These are phyloP conservation scores for Kwoniella sp. DNA, from an alignment of 768 basidiomycete species.

Conservation along the genomic window DNA sequence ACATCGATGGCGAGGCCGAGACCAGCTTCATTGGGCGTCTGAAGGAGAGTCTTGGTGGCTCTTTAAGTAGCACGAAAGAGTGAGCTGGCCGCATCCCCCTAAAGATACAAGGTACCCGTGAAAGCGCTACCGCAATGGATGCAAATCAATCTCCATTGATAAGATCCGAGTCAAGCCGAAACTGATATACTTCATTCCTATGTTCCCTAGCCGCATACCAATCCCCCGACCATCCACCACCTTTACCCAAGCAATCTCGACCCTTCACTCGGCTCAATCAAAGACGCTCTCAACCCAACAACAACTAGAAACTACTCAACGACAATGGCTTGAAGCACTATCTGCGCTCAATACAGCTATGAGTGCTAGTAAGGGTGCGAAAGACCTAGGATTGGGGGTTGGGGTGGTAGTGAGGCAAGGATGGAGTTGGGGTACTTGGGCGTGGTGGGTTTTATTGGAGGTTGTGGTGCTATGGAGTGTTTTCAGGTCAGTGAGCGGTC, in stretches of 20 bases:
- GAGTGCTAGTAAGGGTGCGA: not conserved
- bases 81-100: not conserved
- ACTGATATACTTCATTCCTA: too few relatives aligned
- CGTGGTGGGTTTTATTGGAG: conserved; percentile 43
- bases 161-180: too few relatives aligned
- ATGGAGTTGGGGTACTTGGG: conserved; percentile 42
- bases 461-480: conserved; percentile 45
- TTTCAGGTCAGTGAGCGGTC: conserved; percentile 33
- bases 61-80: conserved; percentile 3
- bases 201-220: not conserved
- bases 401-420: conserved; percentile 23
- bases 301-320: conserved; percentile 27
- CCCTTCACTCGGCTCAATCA: conserved; percentile 19
- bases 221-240: conserved; percentile 16
- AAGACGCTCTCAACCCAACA: conserved; percentile 15
- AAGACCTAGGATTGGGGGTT: conserved; percentile 12
- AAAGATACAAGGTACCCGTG: too few relatives aligned
- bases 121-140: too few relatives aligned
- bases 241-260: conserved; percentile 2
- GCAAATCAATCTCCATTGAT: too few relatives aligned
- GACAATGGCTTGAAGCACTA: conserved; percentile 38
- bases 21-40: conserved; percentile 9
- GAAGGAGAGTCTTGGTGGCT: conserved; percentile 4
- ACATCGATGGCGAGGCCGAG: not conserved
- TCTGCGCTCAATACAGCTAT: conserved; percentile 6